Evolutionary conservation across 768 basidiomycete genomes (phyloP).

Genomic region (Leccinellum rugosiceps): DNA sequence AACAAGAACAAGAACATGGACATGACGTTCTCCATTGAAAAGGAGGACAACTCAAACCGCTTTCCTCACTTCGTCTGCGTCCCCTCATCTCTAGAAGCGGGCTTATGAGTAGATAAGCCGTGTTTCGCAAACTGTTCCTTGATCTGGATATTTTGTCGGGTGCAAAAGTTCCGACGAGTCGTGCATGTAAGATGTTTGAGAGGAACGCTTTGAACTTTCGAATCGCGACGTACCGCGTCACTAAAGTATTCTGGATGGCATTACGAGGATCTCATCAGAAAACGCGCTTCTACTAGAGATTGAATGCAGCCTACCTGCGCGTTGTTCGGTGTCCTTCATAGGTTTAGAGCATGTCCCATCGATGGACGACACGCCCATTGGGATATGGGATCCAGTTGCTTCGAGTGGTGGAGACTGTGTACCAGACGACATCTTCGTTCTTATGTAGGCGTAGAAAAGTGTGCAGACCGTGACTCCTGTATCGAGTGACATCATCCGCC

Average conservation of each 20-base stretch:
- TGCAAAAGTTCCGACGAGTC: too few species aligned
- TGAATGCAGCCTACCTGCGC: constrained; percentile 37
- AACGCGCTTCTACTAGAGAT: not conserved
- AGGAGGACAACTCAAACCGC: not conserved
- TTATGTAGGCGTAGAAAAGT: not conserved
- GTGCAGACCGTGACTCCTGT: not conserved
- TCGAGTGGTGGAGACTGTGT: constrained; percentile 58
- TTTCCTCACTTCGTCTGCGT: not conserved
- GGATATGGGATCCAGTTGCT: constrained; percentile 42
- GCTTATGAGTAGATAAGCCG: constrained; percentile 7
- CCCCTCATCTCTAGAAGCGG: constrained; percentile 8
- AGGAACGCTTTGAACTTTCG: not conserved
- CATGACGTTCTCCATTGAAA: not conserved
- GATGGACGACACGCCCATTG: constrained; percentile 49
- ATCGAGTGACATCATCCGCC: constrained; percentile 26
- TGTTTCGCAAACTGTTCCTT: constrained; percentile 21
- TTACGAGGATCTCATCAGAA: not conserved
- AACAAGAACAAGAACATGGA: constrained; percentile 2
- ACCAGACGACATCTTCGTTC: constrained; percentile 30
- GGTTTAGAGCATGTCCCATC: constrained; percentile 33
- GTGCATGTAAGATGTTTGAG: too few species aligned
- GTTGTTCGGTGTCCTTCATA: constrained; percentile 42
- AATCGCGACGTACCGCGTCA: constrained; percentile 20
- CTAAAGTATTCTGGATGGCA: constrained; percentile 26
- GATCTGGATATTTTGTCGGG: constrained; percentile 5